Base-by-base conservation (phyloP, 768 basidiomycete genomes). In the Collybia sordida region DNA sequence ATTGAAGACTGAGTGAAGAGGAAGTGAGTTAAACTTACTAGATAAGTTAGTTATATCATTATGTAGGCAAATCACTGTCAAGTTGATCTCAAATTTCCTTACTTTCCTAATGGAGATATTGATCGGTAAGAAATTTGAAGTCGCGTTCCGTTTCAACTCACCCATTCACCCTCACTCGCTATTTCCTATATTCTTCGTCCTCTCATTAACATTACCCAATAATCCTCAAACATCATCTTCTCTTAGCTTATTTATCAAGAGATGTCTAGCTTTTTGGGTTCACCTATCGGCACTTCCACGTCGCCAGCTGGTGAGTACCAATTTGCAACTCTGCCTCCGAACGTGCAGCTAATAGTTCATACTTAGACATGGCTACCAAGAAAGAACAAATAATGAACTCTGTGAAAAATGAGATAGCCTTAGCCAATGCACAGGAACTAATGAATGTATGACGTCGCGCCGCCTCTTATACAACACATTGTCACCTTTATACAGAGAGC, bases 371-470 rank as follows among this genome's bases (percentile, higher is more conserved):
- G 70, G 58, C 60, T 22, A 65, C 75, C 19, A 69, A 69, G 42
- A 82, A 82, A 62, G 75, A 82, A 59, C 72, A 74, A 9, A 67
- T 81, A 47, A 86, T 88, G 83, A 75, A 76, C 45, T 73, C 77
- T 37, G 78, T 93, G 42, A 78, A 80, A 28, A 77, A 77, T 37
- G 89, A 93, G 70, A 72, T 93, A 51, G 86, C 81, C 5, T 70
- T 89, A 11, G 76, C 79, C 1, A 89, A 88, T 50, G 90, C 86
- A 0, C 90, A 93, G 62, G 87, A 90, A 57, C 81, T 93, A 42
- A 85, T 93, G 65, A 86, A 83, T 51, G 90, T 90, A 64, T 40
- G 78, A 60, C 4, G 28, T 25, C 25, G 44, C 25, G 21, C 14
- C 43, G 22, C 44, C 15, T 42, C 9, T 48, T 23, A 31, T 19